Base-by-base conservation (phyloP, 1,284 basidiomycete genomes). In the Fomitopsis betulina region DNA sequence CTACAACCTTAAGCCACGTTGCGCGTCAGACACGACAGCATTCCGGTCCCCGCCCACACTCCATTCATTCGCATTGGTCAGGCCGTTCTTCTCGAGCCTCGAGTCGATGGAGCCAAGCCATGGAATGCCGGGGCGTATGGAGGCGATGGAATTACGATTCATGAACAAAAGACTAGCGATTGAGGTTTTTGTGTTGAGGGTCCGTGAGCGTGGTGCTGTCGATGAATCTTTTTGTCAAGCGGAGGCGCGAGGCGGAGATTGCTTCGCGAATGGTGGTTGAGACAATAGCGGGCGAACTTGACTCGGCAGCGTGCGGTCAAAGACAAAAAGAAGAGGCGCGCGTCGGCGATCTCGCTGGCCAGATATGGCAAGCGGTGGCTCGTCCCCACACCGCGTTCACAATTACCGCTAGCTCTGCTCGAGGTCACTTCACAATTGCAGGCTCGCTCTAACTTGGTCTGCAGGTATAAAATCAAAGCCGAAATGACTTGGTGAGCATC, bases 271-370 rank as follows among this genome's bases (percentile, higher is more conserved):
- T 57, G 52, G 54, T 19, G 39, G 57, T 58, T 55, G 40, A 68
- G 65, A 68, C 66, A 68, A 68, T 68, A 68, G 57, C 51, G 39
- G 56, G 25, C 55, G 60, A 58, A 33, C 54, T 56, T 57, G 63
- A 55, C 54, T 56, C 60, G 63, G 62, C 63, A n/a, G 65, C 66
- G 65, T 65, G 63, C 61, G 40, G 12, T 37, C 40, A 52, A 55
- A 68, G 53, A 68, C 67, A 68, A 68, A 67, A 67, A 63, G 65
- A 66, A 63, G 62, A 63, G 63, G 57, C 58, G 49, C 42, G 52
- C 39, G 63, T 63, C 63, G 58, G 58, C 51, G 58, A 62, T 61
- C 64, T 58, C 23, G 47, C 53, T 27, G 23, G 30, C 63, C 62
- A 17, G 32, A 62, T 56, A 51, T 35, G 65, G 63, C n/a, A 64